phyloP scores from a whole-genome alignment of 2,329 filamentous ascomycete species.

The Aureobasidium lini region DNA sequence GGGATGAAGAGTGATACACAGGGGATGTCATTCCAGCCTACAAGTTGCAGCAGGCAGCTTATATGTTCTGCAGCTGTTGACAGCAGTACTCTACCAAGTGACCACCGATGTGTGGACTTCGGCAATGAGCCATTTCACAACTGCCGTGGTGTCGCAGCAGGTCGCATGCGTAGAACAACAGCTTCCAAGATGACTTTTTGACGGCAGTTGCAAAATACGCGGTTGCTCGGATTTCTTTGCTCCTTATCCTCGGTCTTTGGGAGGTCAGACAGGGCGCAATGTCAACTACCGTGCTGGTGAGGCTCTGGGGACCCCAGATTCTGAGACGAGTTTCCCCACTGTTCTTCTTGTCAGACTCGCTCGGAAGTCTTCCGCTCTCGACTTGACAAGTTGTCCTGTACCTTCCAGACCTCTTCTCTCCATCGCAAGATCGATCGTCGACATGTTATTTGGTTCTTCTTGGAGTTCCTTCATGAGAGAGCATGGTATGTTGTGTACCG shows the following conservation, averaged over 20 bases:
- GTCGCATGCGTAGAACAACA: not conserved
- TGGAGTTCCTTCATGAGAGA: not conserved
- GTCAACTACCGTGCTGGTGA: slow-evolving; percentile 5
- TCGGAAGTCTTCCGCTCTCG: slow-evolving; percentile 3
- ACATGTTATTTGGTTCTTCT: not conserved
- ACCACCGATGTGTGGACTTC: not conserved
- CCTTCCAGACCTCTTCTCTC: not conserved
- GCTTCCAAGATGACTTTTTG: not conserved
- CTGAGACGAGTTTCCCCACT: not conserved
- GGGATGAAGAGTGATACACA: not conserved
- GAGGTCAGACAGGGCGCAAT: not conserved
- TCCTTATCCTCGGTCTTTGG: not conserved
- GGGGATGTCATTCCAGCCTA: not conserved
- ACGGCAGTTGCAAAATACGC: slow-evolving; percentile 5
- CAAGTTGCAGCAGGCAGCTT: not conserved
- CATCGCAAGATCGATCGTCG: not conserved
- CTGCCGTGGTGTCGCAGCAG: slow-evolving; percentile 5
- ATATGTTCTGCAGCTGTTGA: slow-evolving; percentile 7
- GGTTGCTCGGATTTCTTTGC: not conserved
- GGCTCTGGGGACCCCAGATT: slow-evolving; percentile 1
- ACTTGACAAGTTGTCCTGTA: not conserved
- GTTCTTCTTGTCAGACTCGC: not conserved
- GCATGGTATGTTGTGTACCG: not conserved
- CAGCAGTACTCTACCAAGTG: not conserved
- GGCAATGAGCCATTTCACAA: not conserved